Base-by-base conservation (phyloP, 345 rosid species). In the Dipteronia sinensis region DNA sequence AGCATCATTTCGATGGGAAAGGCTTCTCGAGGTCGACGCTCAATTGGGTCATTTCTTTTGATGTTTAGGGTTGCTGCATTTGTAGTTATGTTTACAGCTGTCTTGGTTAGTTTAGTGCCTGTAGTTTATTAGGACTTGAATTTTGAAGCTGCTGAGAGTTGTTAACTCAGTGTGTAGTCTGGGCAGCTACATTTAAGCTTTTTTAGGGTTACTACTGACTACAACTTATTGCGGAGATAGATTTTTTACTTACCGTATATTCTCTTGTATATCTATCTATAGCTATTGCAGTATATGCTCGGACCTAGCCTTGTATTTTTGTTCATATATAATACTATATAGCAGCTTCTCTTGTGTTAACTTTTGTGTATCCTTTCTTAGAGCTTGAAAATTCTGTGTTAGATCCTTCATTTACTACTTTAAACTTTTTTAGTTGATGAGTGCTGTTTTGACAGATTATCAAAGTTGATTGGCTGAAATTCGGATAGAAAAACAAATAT, bases 31-130 rank as follows among this genome's bases (percentile, higher is more conserved):
- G 72, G 72, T 47, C 15, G 10, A 9, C 10, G 42, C 13, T 17
- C 82, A 55, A 77, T 23, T 29, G 69, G 72, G 65, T 77, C 77
- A 9, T 78, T 80, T 61, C 63, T 74, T 51, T 77, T 81, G 79
- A 42, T 85, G 77, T 78, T 88, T 62, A 82, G 84, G 74, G 80
- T 82, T 58, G 86, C 82, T n/a, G 76, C 82, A 27, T 72, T 85
- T 0, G 79, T 81, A 22, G 81, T 89, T 22, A 58, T 90, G 82
- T 84, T 90, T 61, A 63, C 87, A 67, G 69, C 38, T 34, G 38
- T 87, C 70, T 74, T 88, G 16, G 84, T 82, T 65, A 71, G 84
- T 70, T 34, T 67, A 65, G 83, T 72, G 53, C 67, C 67, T 27
- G 71, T 83, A 71, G 67, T 70, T 73, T 16, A 51, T 61, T 70